phyloP scores from a whole-genome alignment of 768 basidiomycete genomes.

The Pulveroboletus sp. region DNA sequence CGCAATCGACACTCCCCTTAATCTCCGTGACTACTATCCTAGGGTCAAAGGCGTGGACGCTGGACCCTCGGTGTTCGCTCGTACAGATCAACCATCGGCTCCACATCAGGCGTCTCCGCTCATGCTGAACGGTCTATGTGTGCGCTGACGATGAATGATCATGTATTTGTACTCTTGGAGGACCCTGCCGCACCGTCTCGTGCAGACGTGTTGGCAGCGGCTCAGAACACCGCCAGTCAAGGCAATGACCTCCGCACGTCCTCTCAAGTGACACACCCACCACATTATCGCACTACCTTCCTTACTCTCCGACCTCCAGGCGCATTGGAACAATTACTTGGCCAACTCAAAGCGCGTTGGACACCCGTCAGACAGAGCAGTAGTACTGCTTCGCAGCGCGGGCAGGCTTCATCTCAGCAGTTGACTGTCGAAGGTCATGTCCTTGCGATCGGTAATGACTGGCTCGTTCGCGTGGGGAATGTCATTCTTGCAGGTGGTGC shows the following conservation, averaged over 20 bases:
- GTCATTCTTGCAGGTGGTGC: conserved; percentile 71
- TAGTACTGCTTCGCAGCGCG: conserved; percentile 36
- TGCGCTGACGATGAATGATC: conserved; percentile 73
- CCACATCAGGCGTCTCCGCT: conserved; percentile 46
- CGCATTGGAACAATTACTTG: conserved; percentile 68
- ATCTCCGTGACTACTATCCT: conserved; percentile 14
- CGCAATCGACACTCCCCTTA: conserved; percentile 8
- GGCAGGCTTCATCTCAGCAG: conserved; percentile 54
- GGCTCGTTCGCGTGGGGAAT: conserved; percentile 76
- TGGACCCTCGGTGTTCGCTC: conserved; percentile 71
- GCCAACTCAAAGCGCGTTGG: conserved; percentile 75
- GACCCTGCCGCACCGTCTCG: conserved; percentile 69
- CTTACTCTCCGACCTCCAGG: conserved; percentile 70
- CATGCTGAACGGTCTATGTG: conserved; percentile 67
- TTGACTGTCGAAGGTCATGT: conserved; percentile 68
- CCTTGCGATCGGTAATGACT: conserved; percentile 76
- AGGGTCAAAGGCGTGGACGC: conserved; percentile 59
- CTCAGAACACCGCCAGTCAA: conserved; percentile 39
- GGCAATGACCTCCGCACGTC: conserved; percentile 11
- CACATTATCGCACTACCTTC: conserved; percentile 73
- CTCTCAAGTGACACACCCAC: conserved; percentile 25
- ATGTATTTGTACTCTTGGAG: conserved; percentile 75
- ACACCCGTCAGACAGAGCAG: conserved; percentile 56
- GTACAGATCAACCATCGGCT: conserved; percentile 67
- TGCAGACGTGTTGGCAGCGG: conserved; percentile 43